Conservation (phyloP, 2,329 filamentous ascomycete species). For the Epichloe scottii region DNA sequence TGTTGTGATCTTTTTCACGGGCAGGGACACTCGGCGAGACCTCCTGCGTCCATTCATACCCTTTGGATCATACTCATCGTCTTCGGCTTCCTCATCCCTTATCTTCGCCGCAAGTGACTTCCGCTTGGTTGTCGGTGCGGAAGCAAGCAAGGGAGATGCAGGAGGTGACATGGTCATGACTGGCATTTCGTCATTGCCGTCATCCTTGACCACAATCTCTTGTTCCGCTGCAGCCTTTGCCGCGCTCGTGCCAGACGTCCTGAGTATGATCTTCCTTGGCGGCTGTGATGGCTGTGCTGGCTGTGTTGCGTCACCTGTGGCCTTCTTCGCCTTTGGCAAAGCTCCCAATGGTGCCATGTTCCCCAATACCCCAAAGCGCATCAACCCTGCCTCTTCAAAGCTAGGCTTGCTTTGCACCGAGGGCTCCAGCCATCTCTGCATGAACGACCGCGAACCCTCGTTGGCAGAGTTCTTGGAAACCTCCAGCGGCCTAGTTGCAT, state of each 20-base stretch:
- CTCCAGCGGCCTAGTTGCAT: constrained; percentile 22
- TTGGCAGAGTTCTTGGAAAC: constrained; percentile 21
- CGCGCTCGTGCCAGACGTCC: constrained; percentile 22
- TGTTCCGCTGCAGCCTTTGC: constrained; percentile 13
- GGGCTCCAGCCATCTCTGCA: constrained; percentile 48
- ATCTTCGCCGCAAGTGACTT: constrained; percentile 12
- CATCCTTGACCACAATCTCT: constrained; percentile 7
- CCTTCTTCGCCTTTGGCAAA: constrained; percentile 46
- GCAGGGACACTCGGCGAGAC: constrained; percentile 19
- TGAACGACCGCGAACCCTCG: constrained; percentile 33
- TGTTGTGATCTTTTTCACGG: constrained; percentile 13
- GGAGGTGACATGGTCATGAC: constrained; percentile 5
- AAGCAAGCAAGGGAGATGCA: constrained; percentile 10
- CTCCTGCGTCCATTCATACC: constrained; percentile 20
- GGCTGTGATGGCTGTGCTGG: constrained; percentile 14
- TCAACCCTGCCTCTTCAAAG: constrained; percentile 65
- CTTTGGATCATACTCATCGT: constrained; percentile 32
- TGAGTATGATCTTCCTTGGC: constrained; percentile 34
- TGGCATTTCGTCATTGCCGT: constrained; percentile 13
- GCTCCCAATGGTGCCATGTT: constrained; percentile 74
- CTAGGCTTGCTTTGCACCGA: constrained; percentile 51
- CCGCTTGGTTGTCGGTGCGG: constrained; percentile 12
- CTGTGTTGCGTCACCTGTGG: constrained; percentile 15
- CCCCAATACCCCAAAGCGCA: constrained; percentile 63
- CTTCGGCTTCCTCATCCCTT: constrained; percentile 23